Base-by-base conservation (phyloP, 768 basidiomycete species). In the Amanita rimosa region DNA sequence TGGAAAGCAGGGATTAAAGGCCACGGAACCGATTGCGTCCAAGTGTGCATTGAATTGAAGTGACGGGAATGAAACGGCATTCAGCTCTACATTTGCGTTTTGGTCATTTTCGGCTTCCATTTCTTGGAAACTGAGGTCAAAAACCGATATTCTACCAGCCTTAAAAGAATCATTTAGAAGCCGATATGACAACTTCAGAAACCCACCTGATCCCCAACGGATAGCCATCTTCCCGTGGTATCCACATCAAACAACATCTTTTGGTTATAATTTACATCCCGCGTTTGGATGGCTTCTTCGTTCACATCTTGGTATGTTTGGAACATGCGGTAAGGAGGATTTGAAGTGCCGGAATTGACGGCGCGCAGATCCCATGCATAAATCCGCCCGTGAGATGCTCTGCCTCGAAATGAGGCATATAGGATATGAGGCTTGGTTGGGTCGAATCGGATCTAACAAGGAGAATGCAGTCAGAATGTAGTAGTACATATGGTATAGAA, bases 301-400 rank as follows among this genome's bases (percentile, higher is more conserved):
- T 94, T 93, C 17, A 85, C 84, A 42, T 49, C 56, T 8, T 51
- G 46, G 44, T 27, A 27, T 6, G 37, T n/a, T 13, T 55, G 52
- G 48, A 68, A 76, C 42, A 71, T 58, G 26, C 65, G 60, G 14
- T 76, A 45, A 36, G 78, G 73, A 6, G 40, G 39, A n/a, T 40
- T 33, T 6, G 48, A 49, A 14, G 54, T 17, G 44, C 65, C 62
- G 26, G 73, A 57, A 61, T 83, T 73, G 9, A n/a, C 41, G 2
- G 74, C 68, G 0, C 92, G 76, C 4, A 92, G 60, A 60, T 96
- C 94, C 84, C 87, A 96, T 48, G 76, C 70, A 57, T 81, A 83
- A 19, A 95, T 71, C 3, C 58, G 58, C 13, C 48, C 40, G 16
- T 43, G 40, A 31, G 48, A 41, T 5, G 68, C 69, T n/a, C 68